phyloP scores from a whole-genome alignment of 2,329 filamentous ascomycete species.

The Annulohypoxylon truncatum region DNA sequence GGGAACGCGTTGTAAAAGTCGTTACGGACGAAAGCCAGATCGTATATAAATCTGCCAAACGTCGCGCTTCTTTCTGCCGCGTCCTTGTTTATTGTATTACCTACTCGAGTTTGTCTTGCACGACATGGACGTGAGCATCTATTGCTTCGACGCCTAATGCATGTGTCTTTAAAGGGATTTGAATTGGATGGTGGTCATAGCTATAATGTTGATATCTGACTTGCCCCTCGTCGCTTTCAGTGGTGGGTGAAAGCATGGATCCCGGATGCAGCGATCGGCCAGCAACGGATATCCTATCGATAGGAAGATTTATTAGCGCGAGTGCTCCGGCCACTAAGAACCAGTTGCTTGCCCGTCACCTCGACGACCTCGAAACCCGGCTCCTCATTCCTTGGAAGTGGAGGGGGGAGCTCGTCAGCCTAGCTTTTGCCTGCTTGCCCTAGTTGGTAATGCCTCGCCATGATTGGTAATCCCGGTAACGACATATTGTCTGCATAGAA shows the following conservation, averaged over 20 bases:
- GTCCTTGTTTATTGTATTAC: constrained; percentile 39
- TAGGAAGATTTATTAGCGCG: constrained; percentile 27
- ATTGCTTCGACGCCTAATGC: constrained; percentile 31
- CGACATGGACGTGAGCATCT: constrained; percentile 22
- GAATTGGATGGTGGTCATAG: constrained; percentile 18
- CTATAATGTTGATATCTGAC: not conserved
- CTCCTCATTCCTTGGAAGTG: constrained; percentile 19
- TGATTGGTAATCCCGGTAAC: not conserved
- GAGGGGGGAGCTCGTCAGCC: constrained; percentile 18
- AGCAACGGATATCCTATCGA: constrained; percentile 40
- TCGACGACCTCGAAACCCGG: constrained; percentile 28
- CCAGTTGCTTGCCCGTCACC: constrained; percentile 31
- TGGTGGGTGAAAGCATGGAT: constrained; percentile 12
- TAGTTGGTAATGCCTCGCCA: constrained; percentile 7
- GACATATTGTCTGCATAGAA: not conserved
- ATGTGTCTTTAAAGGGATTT: constrained; percentile 26
- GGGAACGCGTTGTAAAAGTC: constrained; percentile 8
- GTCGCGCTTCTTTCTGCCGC: constrained; percentile 38
- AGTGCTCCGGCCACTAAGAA: constrained; percentile 10
- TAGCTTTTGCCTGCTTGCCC: not conserved
- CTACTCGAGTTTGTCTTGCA: constrained; percentile 29
- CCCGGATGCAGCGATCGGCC: constrained; percentile 38
- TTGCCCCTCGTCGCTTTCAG: constrained; percentile 1
- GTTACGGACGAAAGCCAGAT: constrained; percentile 11
- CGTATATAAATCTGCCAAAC: constrained; percentile 19